Evolutionary conservation across 2,329 filamentous ascomycete genomes (phyloP).

Genomic region (Aspergillus puulaauensis): DNA sequence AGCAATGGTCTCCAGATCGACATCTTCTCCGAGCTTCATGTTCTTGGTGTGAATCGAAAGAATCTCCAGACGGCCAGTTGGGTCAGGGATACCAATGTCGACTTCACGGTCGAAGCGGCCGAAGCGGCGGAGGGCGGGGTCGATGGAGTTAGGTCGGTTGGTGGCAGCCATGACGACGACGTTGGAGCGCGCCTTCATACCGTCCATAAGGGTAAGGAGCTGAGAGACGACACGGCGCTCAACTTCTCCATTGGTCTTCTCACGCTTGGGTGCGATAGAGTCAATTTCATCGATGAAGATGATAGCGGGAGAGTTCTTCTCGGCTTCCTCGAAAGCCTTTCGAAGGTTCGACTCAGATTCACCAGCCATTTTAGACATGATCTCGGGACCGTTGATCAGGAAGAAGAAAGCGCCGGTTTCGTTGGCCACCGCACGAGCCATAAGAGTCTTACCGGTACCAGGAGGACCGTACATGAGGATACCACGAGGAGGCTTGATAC

Average conservation of each 20-base stretch:
- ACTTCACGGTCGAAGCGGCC: slow-evolving; percentile 99
- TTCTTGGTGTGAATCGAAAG: slow-evolving; percentile 99
- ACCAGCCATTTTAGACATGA: slow-evolving; percentile 99
- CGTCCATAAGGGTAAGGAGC: slow-evolving; percentile 96
- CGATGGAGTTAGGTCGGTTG: slow-evolving; percentile 98
- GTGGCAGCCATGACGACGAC: slow-evolving; percentile 99
- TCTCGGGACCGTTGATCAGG: slow-evolving; percentile 97
- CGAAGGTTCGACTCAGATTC: slow-evolving; percentile 97
- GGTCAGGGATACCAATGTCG: slow-evolving; percentile 96
- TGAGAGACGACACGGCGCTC: slow-evolving; percentile 98
- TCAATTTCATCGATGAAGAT: slow-evolving; percentile 99
- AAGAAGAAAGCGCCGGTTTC: slow-evolving; percentile 99
- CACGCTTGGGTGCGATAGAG: slow-evolving; percentile 98
- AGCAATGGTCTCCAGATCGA: slow-evolving; percentile 94
- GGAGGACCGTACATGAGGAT: slow-evolving; percentile 95
- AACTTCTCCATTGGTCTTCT: slow-evolving; percentile 99
- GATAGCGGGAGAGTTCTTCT: slow-evolving; percentile 98
- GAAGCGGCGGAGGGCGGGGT: slow-evolving; percentile 94
- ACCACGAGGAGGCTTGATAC: slow-evolving; percentile 98
- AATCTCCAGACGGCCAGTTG: slow-evolving; percentile 97
- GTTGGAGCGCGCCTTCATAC: slow-evolving; percentile 99
- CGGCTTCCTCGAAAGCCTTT: slow-evolving; percentile 99
- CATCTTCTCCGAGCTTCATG: slow-evolving; percentile 98
- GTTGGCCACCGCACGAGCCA: slow-evolving; percentile 98
- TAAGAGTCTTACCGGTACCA: slow-evolving; percentile 98